Evolutionary conservation across 2,329 filamentous ascomycete species (phyloP).

Genomic region (Scedosporium aurantiacum): DNA sequence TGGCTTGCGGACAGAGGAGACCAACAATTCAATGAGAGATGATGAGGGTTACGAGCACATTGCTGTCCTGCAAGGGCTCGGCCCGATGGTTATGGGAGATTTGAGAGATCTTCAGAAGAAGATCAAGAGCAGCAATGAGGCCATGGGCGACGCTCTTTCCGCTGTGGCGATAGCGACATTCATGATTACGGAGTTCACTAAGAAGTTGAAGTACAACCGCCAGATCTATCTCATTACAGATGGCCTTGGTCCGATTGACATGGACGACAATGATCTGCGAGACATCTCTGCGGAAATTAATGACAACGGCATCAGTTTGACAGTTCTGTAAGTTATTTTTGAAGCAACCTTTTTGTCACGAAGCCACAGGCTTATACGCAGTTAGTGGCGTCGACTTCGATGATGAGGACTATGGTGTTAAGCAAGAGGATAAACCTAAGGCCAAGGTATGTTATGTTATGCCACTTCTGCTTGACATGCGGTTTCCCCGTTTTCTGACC

Average conservation of each 20-base stretch:
- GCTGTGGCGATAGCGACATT: constrained; percentile 76
- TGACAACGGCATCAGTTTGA: constrained; percentile 63
- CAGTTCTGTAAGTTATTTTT: constrained; percentile 53
- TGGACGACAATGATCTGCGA: constrained; percentile 46
- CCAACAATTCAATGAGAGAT: constrained; percentile 55
- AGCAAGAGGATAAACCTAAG: constrained; percentile 73
- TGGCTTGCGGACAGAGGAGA: constrained; percentile 70
- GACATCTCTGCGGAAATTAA: constrained; percentile 66
- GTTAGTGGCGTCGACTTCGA: constrained; percentile 83
- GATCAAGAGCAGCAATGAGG: constrained; percentile 57
- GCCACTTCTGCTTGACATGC: too few relatives aligned
- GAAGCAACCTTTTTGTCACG: neutral
- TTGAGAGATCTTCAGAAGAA: constrained; percentile 52
- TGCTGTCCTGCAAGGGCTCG: constrained; percentile 60
- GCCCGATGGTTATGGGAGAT: constrained; percentile 51
- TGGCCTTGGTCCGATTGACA: constrained; percentile 61
- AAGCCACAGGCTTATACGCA: neutral
- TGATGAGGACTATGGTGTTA: constrained; percentile 77
- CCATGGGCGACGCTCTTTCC: constrained; percentile 73
- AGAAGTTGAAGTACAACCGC: constrained; percentile 69
- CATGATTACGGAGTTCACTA: constrained; percentile 73
- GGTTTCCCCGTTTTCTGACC: neutral
- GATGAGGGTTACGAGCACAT: constrained; percentile 74
- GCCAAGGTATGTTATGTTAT: constrained; percentile 49
- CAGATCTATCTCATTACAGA: constrained; percentile 81